Percentiles rank a stretch among this genome's conserved stretches.
phyloP scores from a whole-genome alignment of 768 basidiomycete species.

The Tephrocybe sp. region DNA sequence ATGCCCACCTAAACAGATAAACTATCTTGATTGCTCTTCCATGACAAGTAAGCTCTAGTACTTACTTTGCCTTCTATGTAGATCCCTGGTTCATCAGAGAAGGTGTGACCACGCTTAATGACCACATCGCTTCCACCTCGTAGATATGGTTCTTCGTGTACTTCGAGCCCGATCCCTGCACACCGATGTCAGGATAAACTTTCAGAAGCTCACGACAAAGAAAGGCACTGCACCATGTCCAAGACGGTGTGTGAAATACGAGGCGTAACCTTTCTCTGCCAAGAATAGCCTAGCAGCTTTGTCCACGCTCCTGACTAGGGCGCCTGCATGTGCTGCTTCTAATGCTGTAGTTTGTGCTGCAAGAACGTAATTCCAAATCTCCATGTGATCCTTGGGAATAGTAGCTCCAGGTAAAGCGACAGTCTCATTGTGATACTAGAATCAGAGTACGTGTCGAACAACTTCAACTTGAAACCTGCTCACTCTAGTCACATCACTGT shows the following conservation, averaged over 20 bases:
- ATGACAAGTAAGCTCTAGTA: background rate
- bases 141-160: constrained; percentile 80
- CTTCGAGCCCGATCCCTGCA: constrained; percentile 80
- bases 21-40: constrained; percentile 1
- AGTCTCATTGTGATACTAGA: constrained; percentile 54
- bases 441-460: too few species aligned
- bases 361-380: constrained; percentile 65
- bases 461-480: constrained; percentile 8
- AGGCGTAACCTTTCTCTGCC: constrained; percentile 37
- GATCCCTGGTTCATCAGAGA: constrained; percentile 79
- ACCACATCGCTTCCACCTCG: constrained; percentile 61
- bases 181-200: constrained; percentile 4
- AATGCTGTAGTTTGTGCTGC: constrained; percentile 61
- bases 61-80: constrained; percentile 60
- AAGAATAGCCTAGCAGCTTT: constrained; percentile 56
- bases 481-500: constrained; percentile 78
- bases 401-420: constrained; percentile 58
- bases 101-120: constrained; percentile 65
- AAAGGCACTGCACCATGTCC: constrained; percentile 65
- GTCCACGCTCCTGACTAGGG: constrained; percentile 56
- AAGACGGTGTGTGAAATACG: constrained; percentile 77
- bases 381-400: constrained; percentile 49
- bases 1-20: constrained; percentile 57
- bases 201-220: constrained; percentile 1
- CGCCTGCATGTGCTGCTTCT: constrained; percentile 42